A percentile compares a stretch with the other conserved stretches of the same genome.
Conservation (phyloP, 495 filamentous ascomycete genomes). For the Lasiosphaeria ovina region DNA sequence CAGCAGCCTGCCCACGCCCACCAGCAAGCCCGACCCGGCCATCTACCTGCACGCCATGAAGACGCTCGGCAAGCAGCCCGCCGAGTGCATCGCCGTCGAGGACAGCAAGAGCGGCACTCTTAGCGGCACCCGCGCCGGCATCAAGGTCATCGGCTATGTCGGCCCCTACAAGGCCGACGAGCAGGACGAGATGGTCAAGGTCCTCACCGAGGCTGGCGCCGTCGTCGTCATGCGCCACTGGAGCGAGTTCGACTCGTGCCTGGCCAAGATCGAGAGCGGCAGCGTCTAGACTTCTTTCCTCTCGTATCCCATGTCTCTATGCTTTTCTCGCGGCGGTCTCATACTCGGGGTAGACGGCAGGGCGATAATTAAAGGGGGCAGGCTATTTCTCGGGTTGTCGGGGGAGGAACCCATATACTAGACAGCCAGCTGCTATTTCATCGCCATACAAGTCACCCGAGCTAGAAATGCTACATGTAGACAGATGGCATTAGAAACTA, state of each 20-base stretch:
- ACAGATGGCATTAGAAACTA: constrained; percentile 7
- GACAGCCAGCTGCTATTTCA: too few species aligned
- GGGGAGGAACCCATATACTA: too few species aligned
- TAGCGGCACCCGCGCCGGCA: constrained; percentile 76
- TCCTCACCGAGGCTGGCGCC: constrained; percentile 67
- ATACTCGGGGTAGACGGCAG: neutral
- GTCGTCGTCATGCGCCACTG: constrained; percentile 81
- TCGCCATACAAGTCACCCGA: too few species aligned
- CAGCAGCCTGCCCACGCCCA: constrained; percentile 71
- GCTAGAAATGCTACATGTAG: neutral
- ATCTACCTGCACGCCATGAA: constrained; percentile 84
- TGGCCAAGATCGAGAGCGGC: constrained; percentile 63
- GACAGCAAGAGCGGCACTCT: constrained; percentile 86
- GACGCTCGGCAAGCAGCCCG: constrained; percentile 67
- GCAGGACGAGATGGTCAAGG: constrained; percentile 68
- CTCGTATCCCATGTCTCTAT: neutral
- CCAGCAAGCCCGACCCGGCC: constrained; percentile 89
- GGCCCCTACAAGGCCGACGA: constrained; percentile 74
- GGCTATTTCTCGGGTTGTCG: too few species aligned
- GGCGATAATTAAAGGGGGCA: constrained; percentile 1
- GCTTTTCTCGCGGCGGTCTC: neutral
- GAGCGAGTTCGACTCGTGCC: constrained; percentile 69
- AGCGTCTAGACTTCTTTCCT: constrained; percentile 14
- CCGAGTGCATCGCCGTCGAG: constrained; percentile 81
- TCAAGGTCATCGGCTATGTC: constrained; percentile 83